Evolutionary conservation across 345 rosid species (phyloP), one percentile per base, ranked within the genome.

Genomic region (Gossypioides kirkii): DNA sequence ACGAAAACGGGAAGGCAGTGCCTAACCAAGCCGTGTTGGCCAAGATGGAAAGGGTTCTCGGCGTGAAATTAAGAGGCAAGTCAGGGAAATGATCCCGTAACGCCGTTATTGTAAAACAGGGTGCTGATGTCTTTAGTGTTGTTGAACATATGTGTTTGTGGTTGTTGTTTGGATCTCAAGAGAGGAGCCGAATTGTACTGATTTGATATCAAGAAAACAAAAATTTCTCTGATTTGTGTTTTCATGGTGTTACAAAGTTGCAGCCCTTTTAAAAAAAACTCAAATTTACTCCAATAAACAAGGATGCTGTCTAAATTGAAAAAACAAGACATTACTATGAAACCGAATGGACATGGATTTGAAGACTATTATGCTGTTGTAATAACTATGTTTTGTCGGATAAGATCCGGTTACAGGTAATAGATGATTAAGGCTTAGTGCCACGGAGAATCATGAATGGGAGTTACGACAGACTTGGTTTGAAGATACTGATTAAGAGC

Each of bases 1-100:
- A 94, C 52, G 97, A 92, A 77, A 89, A 87, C 36, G 97, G 98
- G 1, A 94, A 90, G 86, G 97, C 90, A 9, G 91, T 89, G 54
- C 91, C 88, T 2, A 89, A 86, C 76, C 92, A 90, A 58, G 86
- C 86, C 0, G 81, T 92, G 74, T 74, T 94, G 14, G 90, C 86
- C 1, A 92, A 92, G 90, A 86, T 90, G 97, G 95, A 92, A 86
- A 92, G 77, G 61, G 93, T 80, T 18, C 93, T 92, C 0, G 93
- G 97, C 10, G 91, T 87, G 22, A 90, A 90, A 81, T 85, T 92
- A 2, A 82, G 98, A 72, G 98, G 88, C 4, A 89, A 86, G 76
- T 62, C 23, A 23, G 81, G 80, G 28, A 86, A 86, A 42, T 86
- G 50, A 85, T 23, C 2, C 6, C 9, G 6, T 41, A 69, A 71